A percentile compares a stretch with the other conserved stretches of the same genome.
Evolutionary conservation across 306 rosid species (phyloP).

Genomic region (Sicyos edulis): DNA sequence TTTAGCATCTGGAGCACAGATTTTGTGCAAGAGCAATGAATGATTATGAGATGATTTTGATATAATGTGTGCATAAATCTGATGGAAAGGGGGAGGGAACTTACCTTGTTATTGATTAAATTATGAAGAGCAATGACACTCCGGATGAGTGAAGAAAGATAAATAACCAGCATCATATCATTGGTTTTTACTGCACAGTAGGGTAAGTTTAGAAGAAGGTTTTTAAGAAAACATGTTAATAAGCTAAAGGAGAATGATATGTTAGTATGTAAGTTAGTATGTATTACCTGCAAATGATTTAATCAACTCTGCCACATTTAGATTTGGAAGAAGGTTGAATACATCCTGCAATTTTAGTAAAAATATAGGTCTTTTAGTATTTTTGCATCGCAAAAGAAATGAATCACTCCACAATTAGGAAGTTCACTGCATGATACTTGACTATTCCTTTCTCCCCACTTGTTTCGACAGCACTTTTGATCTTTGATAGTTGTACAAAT

Average conservation of each 20-base stretch:
- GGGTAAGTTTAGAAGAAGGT: background rate
- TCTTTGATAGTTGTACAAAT: background rate
- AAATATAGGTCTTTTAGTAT: background rate
- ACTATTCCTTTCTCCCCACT: too few species aligned
- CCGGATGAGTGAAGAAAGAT: slow-evolving; percentile 57
- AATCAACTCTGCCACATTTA: slow-evolving; percentile 44
- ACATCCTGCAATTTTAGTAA: slow-evolving; percentile 36
- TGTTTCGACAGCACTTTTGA: background rate
- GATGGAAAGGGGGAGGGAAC: background rate
- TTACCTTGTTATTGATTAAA: slow-evolving; percentile 62
- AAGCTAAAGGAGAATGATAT: background rate
- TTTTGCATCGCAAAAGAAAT: background rate
- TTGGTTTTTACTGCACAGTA: slow-evolving; percentile 49
- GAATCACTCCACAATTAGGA: background rate
- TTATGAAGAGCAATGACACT: slow-evolving; percentile 63
- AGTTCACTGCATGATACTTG: too few species aligned
- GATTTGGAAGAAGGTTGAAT: slow-evolving; percentile 55
- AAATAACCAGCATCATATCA: slow-evolving; percentile 60
- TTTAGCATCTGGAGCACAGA: slow-evolving; percentile 41
- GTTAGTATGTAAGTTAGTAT: too few species aligned
- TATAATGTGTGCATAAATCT: background rate
- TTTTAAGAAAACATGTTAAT: background rate
- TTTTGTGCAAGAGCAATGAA: background rate
- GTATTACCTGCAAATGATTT: slow-evolving; percentile 48
- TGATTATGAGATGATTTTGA: background rate